Conservation (phyloP, 1,139 yeast species). For the Hemisphaericaspora xylofermentans region DNA sequence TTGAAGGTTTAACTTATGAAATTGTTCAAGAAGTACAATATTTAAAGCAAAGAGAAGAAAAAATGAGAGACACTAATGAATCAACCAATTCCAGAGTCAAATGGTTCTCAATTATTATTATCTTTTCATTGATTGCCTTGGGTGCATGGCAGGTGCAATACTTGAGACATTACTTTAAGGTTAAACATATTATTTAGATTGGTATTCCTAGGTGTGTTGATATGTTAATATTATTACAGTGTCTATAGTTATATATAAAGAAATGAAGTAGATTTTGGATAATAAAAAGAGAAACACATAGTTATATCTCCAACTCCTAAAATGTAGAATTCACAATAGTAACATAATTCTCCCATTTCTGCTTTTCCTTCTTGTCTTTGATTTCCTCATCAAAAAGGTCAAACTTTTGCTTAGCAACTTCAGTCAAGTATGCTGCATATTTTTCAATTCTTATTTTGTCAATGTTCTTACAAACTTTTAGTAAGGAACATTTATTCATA, state of each 20-base stretch:
- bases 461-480: constrained; percentile 1
- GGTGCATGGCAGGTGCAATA: constrained; percentile 93
- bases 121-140: constrained; percentile 67
- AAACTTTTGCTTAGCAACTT: constrained; percentile 5
- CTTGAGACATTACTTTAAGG: constrained; percentile 88
- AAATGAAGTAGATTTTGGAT: no score
- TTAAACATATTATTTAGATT: constrained; percentile 73
- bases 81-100: constrained; percentile 86
- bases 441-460: constrained; percentile 8
- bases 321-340: constrained; percentile 1
- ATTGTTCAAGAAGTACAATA: constrained; percentile 75
- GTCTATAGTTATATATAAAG: no score
- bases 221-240: background rate
- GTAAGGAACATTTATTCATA: constrained; percentile 1
- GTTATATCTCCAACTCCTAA: no score
- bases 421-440: constrained; percentile 6
- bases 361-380: background rate
- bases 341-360: constrained; percentile 11
- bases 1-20: constrained; percentile 83
- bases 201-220: background rate
- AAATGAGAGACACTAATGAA: constrained; percentile 95
- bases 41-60: constrained; percentile 82
- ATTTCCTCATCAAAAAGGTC: constrained; percentile 4
- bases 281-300: no score
- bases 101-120: constrained; percentile 72